phyloP scores from a whole-genome alignment of 306 rosid species.

The Trichosanthes truncata region DNA sequence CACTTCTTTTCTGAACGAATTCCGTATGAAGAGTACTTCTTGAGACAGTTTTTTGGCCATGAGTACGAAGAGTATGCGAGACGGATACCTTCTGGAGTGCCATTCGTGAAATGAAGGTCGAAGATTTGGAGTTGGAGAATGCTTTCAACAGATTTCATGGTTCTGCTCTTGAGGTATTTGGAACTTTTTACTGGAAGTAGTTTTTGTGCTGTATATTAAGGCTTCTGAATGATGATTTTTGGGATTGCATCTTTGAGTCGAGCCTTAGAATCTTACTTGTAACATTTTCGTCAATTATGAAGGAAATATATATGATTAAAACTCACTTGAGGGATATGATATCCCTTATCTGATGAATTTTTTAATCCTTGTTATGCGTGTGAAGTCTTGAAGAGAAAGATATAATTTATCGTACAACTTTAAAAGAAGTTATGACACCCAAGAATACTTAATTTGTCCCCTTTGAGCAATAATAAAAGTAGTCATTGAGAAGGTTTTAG shows the following conservation, averaged over 20 bases:
- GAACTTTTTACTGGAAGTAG: background rate
- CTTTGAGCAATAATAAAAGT: too few species aligned
- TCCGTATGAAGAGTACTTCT: constrained; percentile 74
- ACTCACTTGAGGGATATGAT: background rate
- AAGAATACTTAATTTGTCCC: too few species aligned
- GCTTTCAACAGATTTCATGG: background rate
- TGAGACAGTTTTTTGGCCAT: constrained; percentile 66
- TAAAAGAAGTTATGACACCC: too few species aligned
- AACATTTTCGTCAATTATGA: background rate
- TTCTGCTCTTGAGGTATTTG: background rate
- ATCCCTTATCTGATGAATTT: background rate
- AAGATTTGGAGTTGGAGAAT: background rate
- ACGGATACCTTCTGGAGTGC: constrained; percentile 65
- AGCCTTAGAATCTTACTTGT: background rate
- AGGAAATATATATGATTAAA: background rate
- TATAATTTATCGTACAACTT: too few species aligned
- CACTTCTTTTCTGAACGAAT: constrained; percentile 36
- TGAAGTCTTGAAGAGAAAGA: background rate
- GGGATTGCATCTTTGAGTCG: background rate
- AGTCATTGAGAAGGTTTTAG: too few species aligned
- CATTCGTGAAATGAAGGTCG: constrained; percentile 42
- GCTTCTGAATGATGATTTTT: background rate
- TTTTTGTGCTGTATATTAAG: background rate
- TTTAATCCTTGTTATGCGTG: background rate
- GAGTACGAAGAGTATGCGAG: constrained; percentile 49